Conservation (phyloP, 371 early-diverging fungal species). For the Dichotomocladium elegans region DNA sequence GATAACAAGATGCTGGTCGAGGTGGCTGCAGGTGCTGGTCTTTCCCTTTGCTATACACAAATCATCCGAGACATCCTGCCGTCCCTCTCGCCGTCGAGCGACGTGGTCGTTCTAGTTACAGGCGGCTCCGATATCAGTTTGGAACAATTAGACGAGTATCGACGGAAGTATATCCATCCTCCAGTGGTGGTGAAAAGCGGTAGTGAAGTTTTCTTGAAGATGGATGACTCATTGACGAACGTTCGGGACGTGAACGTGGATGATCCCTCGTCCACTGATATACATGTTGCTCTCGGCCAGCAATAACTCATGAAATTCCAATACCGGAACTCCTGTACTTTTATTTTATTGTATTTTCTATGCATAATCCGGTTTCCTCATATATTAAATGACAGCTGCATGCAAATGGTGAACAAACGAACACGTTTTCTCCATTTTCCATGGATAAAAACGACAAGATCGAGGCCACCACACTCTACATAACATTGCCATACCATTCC, state of each 20-base stretch:
- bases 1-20: slow-evolving; percentile 56
- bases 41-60: slow-evolving; percentile 52
- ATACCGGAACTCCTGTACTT: too few relatives aligned
- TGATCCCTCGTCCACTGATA: slow-evolving; percentile 13
- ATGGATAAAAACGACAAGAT: too few relatives aligned
- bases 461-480: too few relatives aligned
- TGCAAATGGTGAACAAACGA: too few relatives aligned
- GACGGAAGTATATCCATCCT: slow-evolving; percentile 43
- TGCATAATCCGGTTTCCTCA: too few relatives aligned
- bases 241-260: slow-evolving; percentile 26
- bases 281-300: slow-evolving; percentile 3
- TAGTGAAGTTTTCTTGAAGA: slow-evolving; percentile 54
- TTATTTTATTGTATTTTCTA: too few relatives aligned
- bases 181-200: slow-evolving; percentile 59
- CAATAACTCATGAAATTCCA: not conserved
- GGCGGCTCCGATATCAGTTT: slow-evolving; percentile 60
- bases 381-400: too few relatives aligned
- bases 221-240: slow-evolving; percentile 37
- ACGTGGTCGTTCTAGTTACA: slow-evolving; percentile 55
- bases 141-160: slow-evolving; percentile 43
- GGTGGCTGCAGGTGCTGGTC: slow-evolving; percentile 55
- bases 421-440: too few relatives aligned
- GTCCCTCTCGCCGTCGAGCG: slow-evolving; percentile 38
- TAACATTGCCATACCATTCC: too few relatives aligned
- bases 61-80: slow-evolving; percentile 54